Base-by-base conservation (phyloP, 768 basidiomycete genomes). In the Phanerochaete carnosa region DNA sequence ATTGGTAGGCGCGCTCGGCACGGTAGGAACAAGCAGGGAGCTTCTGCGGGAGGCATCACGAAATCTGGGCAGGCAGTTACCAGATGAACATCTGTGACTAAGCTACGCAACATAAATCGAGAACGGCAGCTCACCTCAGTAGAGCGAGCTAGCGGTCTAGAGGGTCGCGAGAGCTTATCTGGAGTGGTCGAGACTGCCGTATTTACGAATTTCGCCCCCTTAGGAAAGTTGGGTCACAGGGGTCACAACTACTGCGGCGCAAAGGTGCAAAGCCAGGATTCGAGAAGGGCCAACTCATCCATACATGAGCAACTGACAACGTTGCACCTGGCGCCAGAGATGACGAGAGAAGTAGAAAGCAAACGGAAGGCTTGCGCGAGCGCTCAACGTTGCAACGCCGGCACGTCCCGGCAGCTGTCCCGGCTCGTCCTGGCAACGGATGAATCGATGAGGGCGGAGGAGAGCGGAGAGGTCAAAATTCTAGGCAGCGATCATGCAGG, bases 171-270 rank as follows among this genome's bases (percentile, higher is more conserved):
- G 47, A 51, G 49, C 47, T 22, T 58, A 37, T 19, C 57, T 58
- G 57, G 57, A 58, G 22, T 58, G 57, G 57, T 51, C 57, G 47
- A 58, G 57, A 49, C 57, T 33, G 46, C 46, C 45, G n/a, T 23
- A 46, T 19, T 28, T 22, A 11, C n/a, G 30, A 52, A 52, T 52
- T 52, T 52, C 16, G 33, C 19, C 33, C 9, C 30, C 12, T 23
- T 47, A n/a, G 46, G 25, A 16, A 30, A 16, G 54, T 52, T 30
- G 51, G 51, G 51, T 55, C 54, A 55, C 54, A 22, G 54, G 25
- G 25, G 54, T 55, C 33, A 55, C 54, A 13, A 35, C 33, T 19
- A 19, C 39, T 43, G 39, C 39, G 39, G 39, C 6, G 11, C 15
- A 8, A 19, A 43, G 19, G 19, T 43, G 39, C 39, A 43, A 43